These are phyloP conservation scores for Zygosaccharomyces gambellarensis DNA, from an alignment of 805 yeast species.

Conservation along the genomic window DNA sequence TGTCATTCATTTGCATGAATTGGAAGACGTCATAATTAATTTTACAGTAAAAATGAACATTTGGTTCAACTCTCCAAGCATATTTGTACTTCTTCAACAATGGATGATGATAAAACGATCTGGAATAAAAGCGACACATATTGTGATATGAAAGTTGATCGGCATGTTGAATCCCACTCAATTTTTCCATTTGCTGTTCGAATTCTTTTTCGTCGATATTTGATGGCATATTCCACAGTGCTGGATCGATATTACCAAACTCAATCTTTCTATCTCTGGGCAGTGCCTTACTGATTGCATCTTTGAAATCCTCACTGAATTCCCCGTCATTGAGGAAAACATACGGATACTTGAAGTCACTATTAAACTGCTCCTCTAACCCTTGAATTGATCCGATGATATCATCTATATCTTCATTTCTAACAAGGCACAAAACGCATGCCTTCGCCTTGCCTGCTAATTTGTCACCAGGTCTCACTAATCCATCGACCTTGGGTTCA, in stretches of 20 bases:
- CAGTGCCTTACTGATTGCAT: constrained; percentile 38
- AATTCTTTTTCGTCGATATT: constrained; percentile 46
- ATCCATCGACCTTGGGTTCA: constrained; percentile 45
- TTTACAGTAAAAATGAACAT: constrained; percentile 60
- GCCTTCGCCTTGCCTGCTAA: constrained; percentile 55
- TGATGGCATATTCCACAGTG: constrained; percentile 58
- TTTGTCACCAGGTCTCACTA: constrained; percentile 29
- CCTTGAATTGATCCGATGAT: constrained; percentile 51
- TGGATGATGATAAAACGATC: constrained; percentile 59
- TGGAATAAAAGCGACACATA: constrained; percentile 79
- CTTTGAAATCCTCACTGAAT: constrained; percentile 55
- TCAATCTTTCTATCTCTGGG: constrained; percentile 39
- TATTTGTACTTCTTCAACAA: constrained; percentile 56
- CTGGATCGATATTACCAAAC: constrained; percentile 43
- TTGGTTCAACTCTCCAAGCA: constrained; percentile 82
- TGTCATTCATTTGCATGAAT: constrained; percentile 61
- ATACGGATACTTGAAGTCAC: constrained; percentile 73
- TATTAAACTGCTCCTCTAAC: constrained; percentile 62
- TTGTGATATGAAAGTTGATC: constrained; percentile 62
- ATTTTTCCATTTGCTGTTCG: constrained; percentile 37
- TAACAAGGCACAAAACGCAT: constrained; percentile 65
- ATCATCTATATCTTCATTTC: constrained; percentile 53
- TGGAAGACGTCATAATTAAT: constrained; percentile 73
- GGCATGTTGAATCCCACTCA: constrained; percentile 58
- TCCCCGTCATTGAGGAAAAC: constrained; percentile 70